Conservation (phyloP, 2,329 filamentous ascomycete genomes). For the Harringtonia lauricola region DNA sequence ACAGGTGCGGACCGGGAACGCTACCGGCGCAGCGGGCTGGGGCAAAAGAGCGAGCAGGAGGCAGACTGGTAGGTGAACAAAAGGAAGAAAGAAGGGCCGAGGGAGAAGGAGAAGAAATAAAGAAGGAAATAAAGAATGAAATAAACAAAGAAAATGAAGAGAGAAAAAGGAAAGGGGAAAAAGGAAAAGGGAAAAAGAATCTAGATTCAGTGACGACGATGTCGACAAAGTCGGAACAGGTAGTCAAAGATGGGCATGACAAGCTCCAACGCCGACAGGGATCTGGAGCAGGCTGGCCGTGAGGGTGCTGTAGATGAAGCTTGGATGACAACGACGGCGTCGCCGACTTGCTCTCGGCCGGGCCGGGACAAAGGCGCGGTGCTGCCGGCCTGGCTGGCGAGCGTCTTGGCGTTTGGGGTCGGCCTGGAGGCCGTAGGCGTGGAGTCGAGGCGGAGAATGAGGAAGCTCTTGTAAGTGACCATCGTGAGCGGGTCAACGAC, state of each 20-base stretch:
- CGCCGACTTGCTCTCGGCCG: slow-evolving; percentile 17
- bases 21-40: slow-evolving; percentile 10
- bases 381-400: slow-evolving; percentile 30
- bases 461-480: slow-evolving; percentile 11
- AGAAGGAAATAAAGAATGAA: not conserved
- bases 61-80: slow-evolving; percentile 1
- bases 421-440: slow-evolving; percentile 28
- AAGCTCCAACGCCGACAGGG: slow-evolving; percentile 25
- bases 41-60: slow-evolving; percentile 13
- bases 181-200: no score
- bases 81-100: no score
- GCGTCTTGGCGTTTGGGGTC: no score
- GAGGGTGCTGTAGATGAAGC: slow-evolving; percentile 23
- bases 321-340: slow-evolving; percentile 20
- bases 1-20: slow-evolving; percentile 11
- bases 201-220: slow-evolving; percentile 12
- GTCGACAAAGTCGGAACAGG: slow-evolving; percentile 26
- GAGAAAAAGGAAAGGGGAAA: no score
- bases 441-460: slow-evolving; percentile 19
- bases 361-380: no score
- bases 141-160: not conserved
- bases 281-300: slow-evolving; percentile 29
- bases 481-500: slow-evolving; percentile 24
- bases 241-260: slow-evolving; percentile 24
- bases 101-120: no score